Conservation (phyloP, 2,329 filamentous ascomycete genomes). For the Onygenales sp. region DNA sequence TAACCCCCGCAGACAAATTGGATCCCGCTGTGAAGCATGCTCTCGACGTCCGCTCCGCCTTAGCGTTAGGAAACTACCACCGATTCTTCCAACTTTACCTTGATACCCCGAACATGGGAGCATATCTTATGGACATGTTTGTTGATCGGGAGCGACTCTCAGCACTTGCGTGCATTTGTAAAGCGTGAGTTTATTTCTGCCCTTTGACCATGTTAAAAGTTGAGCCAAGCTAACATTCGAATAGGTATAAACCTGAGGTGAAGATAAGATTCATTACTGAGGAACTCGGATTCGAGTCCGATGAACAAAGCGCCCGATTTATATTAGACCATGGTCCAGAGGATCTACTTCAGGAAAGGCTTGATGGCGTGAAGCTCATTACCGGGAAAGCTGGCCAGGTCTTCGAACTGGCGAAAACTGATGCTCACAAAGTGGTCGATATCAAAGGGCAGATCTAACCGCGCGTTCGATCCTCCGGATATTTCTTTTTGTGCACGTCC, state of each 20-base stretch:
- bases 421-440: constrained; percentile 79
- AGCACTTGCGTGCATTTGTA: constrained; percentile 86
- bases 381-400: constrained; percentile 61
- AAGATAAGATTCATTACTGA: constrained; percentile 87
- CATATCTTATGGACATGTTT: constrained; percentile 99
- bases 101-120: constrained; percentile 91
- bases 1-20: constrained; percentile 94
- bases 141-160: constrained; percentile 84
- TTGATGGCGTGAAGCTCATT: constrained; percentile 63
- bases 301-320: constrained; percentile 83
- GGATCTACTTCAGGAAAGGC: constrained; percentile 65
- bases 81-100: constrained; percentile 95
- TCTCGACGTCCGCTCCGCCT: constrained; percentile 76
- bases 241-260: constrained; percentile 84
- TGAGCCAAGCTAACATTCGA: constrained; percentile 36
- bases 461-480: not conserved
- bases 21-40: constrained; percentile 81
- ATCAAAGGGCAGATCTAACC: constrained; percentile 84
- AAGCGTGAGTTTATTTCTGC: constrained; percentile 60
- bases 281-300: constrained; percentile 90
- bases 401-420: constrained; percentile 64
- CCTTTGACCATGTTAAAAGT: not conserved
- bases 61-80: constrained; percentile 93
- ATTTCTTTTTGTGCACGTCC: not conserved
- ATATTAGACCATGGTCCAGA: constrained; percentile 71